Conservation (phyloP, 495 filamentous ascomycete genomes). For the Articulospora tetracladia region DNA sequence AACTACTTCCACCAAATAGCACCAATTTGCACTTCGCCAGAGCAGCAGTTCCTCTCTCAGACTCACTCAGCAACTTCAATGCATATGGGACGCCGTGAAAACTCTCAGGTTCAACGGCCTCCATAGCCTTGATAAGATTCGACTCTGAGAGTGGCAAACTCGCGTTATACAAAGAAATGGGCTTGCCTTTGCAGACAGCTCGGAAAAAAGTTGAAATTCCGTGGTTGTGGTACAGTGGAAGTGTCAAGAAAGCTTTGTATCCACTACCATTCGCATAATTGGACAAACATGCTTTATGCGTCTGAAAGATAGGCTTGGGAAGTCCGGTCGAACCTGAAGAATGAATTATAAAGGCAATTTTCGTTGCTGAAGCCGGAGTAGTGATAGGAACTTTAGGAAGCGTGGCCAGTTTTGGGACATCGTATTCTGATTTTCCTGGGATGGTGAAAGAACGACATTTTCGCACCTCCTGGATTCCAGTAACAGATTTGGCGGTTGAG, state of each 20-base stretch:
- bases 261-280: slow-evolving; percentile 25
- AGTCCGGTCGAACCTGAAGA: slow-evolving; percentile 19
- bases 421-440: slow-evolving; percentile 2
- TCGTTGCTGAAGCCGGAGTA: slow-evolving; percentile 29
- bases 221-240: slow-evolving; percentile 36
- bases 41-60: slow-evolving; percentile 39
- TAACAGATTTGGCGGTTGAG: no score
- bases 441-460: neutral
- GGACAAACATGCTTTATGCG: slow-evolving; percentile 25
- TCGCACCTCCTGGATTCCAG: neutral
- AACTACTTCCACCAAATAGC: slow-evolving; percentile 42
- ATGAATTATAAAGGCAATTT: slow-evolving; percentile 29
- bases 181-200: slow-evolving; percentile 35
- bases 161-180: slow-evolving; percentile 42
- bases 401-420: neutral
- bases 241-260: slow-evolving; percentile 44
- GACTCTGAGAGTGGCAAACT: slow-evolving; percentile 36
- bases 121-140: slow-evolving; percentile 13
- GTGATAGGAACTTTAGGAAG: slow-evolving; percentile 34
- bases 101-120: slow-evolving; percentile 23
- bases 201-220: slow-evolving; percentile 46
- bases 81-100: slow-evolving; percentile 45
- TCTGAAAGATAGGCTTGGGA: slow-evolving; percentile 19
- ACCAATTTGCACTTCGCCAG: slow-evolving; percentile 43
- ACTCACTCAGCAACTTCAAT: slow-evolving; percentile 44